Evolutionary conservation across 495 filamentous ascomycete genomes (phyloP), one percentile per base, ranked within the genome.

Genomic region (Aspergillus ellipticus): DNA sequence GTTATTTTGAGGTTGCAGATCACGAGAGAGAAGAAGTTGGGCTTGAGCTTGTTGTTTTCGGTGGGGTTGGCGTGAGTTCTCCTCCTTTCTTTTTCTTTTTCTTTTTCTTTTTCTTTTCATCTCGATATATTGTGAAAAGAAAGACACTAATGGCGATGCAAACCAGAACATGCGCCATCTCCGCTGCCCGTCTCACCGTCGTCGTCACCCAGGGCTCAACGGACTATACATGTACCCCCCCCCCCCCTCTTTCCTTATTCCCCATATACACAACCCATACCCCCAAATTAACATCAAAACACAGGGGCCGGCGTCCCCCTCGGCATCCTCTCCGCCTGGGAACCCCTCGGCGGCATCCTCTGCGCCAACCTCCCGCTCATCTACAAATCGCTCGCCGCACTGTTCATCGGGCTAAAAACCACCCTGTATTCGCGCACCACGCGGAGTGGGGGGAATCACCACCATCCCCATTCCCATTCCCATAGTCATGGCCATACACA

Each of bases 341-440:
- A 78, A 46, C 72, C 75, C 2, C 71, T 75, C 20, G 73, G 74
- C 24, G 72, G 67, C 3, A 74, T 78, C 49, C 61, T 78, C 26
- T 74, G 74, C 57, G 74, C 71, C 13, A 78, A 78, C 57, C 56
- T 78, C 1, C 75, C 75, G 0, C 16, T 54, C n/a, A 37, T 20
- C 17, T 39, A 54, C 22, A 53, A 53, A 45, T 42, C 41, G 0
- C 21, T 53, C 2, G 35, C 11, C 1, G 13, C 35, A 4, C 13
- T 39, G 1, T 39, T 39, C 35, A 13, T 1, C 11, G n/a, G 6
- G 10, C 6, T 39, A 1, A 9, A 15, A 15, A 3, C 1, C 35
- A 39, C 35, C n/a, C 35, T 39, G 10, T 13, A 3, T 0, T 15
- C 8, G 1, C 35, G 35, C 35, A 39, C 11, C 35, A n/a, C 35